phyloP scores from a whole-genome alignment of 140 eudicot genomes.

The Oenanthe javanica region DNA sequence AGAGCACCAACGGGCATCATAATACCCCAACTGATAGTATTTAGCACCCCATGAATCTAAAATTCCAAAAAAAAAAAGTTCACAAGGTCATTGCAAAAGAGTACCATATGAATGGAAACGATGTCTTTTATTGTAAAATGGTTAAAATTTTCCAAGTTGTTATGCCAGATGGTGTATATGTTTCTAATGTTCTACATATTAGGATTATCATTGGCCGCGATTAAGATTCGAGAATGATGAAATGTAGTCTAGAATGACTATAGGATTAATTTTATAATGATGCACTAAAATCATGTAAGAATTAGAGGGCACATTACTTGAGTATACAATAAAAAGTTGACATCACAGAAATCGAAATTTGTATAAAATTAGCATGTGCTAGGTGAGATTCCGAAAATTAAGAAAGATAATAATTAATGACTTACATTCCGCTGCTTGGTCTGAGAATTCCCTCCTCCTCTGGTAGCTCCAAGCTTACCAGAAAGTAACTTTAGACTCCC shows the following conservation, averaged over 20 bases:
- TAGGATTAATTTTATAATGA: neutral
- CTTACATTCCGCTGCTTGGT: slow-evolving; percentile 57
- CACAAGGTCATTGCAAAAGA: too few relatives aligned
- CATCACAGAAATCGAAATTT: neutral
- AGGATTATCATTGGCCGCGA: neutral
- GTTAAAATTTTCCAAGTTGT: neutral
- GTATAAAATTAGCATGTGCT: neutral
- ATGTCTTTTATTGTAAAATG: neutral
- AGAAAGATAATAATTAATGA: neutral
- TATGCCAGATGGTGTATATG: neutral
- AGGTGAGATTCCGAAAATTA: neutral
- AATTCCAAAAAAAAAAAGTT: neutral
- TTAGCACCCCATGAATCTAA: slow-evolving; percentile 78
- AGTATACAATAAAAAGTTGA: neutral
- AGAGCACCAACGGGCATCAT: slow-evolving; percentile 74
- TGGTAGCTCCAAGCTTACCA: slow-evolving; percentile 33
- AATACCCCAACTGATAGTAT: slow-evolving; percentile 85
- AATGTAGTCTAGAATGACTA: neutral
- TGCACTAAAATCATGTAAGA: neutral
- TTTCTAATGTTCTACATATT: neutral
- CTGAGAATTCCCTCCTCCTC: slow-evolving; percentile 30
- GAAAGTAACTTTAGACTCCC: slow-evolving; percentile 56
- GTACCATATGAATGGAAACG: too few relatives aligned
- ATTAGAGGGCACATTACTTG: neutral
- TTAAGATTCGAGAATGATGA: neutral